Conservation (phyloP, 768 basidiomycete species). For the Agrocybe praecox region DNA sequence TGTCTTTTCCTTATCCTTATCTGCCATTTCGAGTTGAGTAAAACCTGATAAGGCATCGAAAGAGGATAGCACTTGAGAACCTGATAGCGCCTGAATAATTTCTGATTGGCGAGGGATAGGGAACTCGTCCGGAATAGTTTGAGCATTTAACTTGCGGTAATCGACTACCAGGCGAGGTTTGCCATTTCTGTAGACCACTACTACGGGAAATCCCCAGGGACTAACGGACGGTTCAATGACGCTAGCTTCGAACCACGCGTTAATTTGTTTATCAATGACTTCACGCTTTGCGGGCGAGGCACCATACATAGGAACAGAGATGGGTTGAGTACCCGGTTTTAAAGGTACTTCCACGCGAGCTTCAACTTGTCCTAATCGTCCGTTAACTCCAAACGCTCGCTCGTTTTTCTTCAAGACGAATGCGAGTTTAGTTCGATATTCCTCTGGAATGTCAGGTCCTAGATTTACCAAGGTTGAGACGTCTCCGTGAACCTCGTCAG, state of each 20-base stretch:
- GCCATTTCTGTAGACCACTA: conserved; percentile 37
- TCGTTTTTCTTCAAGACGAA: too few relatives aligned
- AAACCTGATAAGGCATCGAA: too few relatives aligned
- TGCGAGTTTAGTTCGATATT: not conserved
- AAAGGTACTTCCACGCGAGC: not conserved
- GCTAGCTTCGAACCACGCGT: conserved; percentile 33
- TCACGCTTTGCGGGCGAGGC: conserved; percentile 25
- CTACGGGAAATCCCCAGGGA: conserved; percentile 33
- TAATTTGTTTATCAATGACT: conserved; percentile 20
- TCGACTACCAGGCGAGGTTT: conserved; percentile 42
- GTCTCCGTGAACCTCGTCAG: not conserved
- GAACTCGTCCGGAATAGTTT: conserved; percentile 18
- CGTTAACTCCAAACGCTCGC: too few relatives aligned
- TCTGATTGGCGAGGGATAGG: too few relatives aligned
- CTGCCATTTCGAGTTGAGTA: too few relatives aligned
- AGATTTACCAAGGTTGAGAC: conserved; percentile 1
- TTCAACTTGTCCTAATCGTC: too few relatives aligned
- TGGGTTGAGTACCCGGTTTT: conserved; percentile 24
- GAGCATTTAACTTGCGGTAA: not conserved
- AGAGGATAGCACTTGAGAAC: too few relatives aligned
- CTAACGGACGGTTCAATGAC: conserved; percentile 42
- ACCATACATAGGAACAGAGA: conserved; percentile 26
- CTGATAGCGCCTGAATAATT: too few relatives aligned
- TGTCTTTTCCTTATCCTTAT: too few relatives aligned
- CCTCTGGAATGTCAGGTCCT: conserved; percentile 1